Evolutionary conservation across 2,329 filamentous ascomycete genomes (phyloP), one percentile per base, ranked within the genome.

Genomic region (Scedosporium aurantiacum): DNA sequence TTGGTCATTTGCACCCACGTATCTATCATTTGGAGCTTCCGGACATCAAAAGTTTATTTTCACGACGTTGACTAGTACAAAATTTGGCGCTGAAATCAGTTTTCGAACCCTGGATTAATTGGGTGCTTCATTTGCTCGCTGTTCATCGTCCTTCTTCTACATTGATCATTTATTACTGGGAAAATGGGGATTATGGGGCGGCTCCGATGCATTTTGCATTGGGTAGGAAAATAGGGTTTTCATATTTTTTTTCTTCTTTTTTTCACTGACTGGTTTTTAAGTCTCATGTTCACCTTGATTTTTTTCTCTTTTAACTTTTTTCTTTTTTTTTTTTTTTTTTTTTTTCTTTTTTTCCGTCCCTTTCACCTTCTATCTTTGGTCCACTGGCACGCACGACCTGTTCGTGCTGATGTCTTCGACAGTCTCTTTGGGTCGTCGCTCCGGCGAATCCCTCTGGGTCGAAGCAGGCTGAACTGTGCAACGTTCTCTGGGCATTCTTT

Each of bases 221-320:
- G 50, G 23, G 50, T 54, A 41, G 37, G 61, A 37, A 55, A 60
- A 60, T 63, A 45, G 50, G 50, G 32, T 23, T 40, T 43, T 50
- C n/a, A 7, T n/a, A n/a, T n/a, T n/a, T n/a, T n/a, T n/a, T n/a
- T n/a, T n/a, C n/a, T n/a, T n/a, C n/a, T n/a, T n/a, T 60, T 58
- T 50, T 60, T 21, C 57, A 28, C 37, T 41, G 58, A 27, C 21
- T 60, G 27, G 56, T 61, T 58, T 58, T 45, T 55, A 16, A 25
- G 12, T 37, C 55, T 21, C 32, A 57, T 62, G 56, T 28, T 32
- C 54, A 32, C 60, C 55, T 62, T 55, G 55, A 47, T 63, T 21
- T 60, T 56, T 37, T n/a, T 56, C 21, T 58, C 52, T 40, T 52
- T 27, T 14, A n/a, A n/a, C n/a, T 23, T 14, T 57, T 28, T 60